These are phyloP conservation scores for Mycena epipterygia DNA, from an alignment of 768 basidiomycete genomes.

Conservation along the genomic window DNA sequence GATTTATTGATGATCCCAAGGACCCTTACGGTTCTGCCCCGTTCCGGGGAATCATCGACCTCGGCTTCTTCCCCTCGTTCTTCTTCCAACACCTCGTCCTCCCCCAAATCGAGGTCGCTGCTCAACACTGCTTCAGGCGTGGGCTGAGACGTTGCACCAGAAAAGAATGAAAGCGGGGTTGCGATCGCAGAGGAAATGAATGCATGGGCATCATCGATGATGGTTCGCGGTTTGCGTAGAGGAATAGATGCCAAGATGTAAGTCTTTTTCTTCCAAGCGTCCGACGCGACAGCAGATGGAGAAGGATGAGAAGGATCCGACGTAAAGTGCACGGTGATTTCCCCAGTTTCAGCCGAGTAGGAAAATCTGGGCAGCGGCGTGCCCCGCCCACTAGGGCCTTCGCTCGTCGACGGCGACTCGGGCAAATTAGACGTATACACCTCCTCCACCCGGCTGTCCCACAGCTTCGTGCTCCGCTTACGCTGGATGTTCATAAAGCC, in stretches of 20 bases:
- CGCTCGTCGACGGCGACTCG: conserved; percentile 66
- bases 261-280: conserved; percentile 68
- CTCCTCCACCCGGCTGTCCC: conserved; percentile 95
- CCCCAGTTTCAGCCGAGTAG: conserved; percentile 65
- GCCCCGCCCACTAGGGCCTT: conserved; percentile 80
- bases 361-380: conserved; percentile 80
- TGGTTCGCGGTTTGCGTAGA: conserved; percentile 72
- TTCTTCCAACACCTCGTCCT: conserved; percentile 84
- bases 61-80: conserved; percentile 85
- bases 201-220: conserved; percentile 79
- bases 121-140: conserved; percentile 79
- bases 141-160: conserved; percentile 55
- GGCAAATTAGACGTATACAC: conserved; percentile 82
- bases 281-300: conserved; percentile 48
- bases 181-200: conserved; percentile 74
- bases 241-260: conserved; percentile 80
- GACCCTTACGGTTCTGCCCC: conserved; percentile 67
- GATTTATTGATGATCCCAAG: conserved; percentile 61
- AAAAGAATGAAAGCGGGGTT: conserved; percentile 68
- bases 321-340: conserved; percentile 72
- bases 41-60: conserved; percentile 78
- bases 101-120: conserved; percentile 77
- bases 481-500: conserved; percentile 65
- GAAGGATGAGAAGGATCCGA: conserved; percentile 76
- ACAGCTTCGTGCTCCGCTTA: conserved; percentile 93